Conservation (phyloP, 352 stramenopile species). For the Pythium sp. region DNA sequence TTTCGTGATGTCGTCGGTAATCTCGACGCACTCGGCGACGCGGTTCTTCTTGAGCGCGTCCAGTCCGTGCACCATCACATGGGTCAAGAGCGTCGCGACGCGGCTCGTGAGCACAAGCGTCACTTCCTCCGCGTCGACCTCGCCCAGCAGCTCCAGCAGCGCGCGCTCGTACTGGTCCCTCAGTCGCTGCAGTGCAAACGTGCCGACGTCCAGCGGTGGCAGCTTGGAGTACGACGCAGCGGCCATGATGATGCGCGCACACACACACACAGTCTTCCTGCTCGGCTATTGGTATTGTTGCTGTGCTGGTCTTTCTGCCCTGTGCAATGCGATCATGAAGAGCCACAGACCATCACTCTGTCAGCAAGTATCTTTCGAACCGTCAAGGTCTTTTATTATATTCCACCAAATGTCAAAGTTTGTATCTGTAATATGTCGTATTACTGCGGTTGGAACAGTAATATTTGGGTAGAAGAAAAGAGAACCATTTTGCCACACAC, state of each 20-base stretch:
- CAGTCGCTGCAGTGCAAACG: slow-evolving; percentile 20
- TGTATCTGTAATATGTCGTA: background rate
- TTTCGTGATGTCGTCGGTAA: slow-evolving; percentile 40
- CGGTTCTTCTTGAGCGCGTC: slow-evolving; percentile 30
- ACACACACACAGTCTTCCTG: background rate
- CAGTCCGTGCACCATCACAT: slow-evolving; percentile 53
- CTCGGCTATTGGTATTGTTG: background rate
- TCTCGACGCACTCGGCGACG: slow-evolving; percentile 55
- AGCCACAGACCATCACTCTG: background rate
- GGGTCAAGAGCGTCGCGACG: slow-evolving; percentile 52
- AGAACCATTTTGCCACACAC: background rate
- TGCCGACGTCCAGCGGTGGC: slow-evolving; percentile 8
- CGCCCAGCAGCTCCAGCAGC: slow-evolving; percentile 37
- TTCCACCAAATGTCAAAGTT: background rate
- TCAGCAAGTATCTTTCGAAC: background rate
- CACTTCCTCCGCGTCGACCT: slow-evolving; percentile 30
- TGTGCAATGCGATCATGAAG: background rate
- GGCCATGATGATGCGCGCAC: background rate
- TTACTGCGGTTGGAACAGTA: too few species aligned
- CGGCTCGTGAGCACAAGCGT: slow-evolving; percentile 57
- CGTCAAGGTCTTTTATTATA: background rate
- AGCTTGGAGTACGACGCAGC: slow-evolving; percentile 9
- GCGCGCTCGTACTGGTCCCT: slow-evolving; percentile 41
- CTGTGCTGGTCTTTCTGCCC: background rate
- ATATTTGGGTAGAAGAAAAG: background rate